Evolutionary conservation across 228 moss, liverwort and hornwort genomes (phyloP), one percentile per base, ranked within the genome.

Genomic region (Sphagnum fallax): DNA sequence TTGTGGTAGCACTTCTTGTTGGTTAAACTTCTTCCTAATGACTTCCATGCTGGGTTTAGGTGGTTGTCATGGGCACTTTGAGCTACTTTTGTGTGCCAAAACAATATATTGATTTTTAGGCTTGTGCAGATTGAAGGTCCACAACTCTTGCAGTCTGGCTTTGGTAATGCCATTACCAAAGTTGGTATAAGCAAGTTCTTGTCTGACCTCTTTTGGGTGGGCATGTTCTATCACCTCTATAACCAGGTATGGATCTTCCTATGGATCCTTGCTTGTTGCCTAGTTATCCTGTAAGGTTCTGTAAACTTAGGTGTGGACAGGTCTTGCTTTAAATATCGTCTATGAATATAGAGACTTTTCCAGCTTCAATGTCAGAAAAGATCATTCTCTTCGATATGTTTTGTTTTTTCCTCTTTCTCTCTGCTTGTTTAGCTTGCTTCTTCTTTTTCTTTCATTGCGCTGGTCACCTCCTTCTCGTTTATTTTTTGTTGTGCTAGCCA

Each of bases 171-270:
- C n/a, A 52, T 98, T 32, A 15, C 85, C 50, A 90, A 85, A 69
- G 94, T 98, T 69, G 98, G 98, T 69, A 63, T 50, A 52, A 79
- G 81, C 11, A 98, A 94, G 70, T 89, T 98, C 67, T 0, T 87
- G 51, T 65, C 76, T 10, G 98, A 98, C 71, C 82, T 98, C 53
- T 91, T 98, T 69, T 98, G 88, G 92, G 94, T 98, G 48, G 98
- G 98, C 65, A 90, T 98, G 89, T 98, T 98, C 83, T 98, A 98
- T 70, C 98, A 98, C 71, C 75, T 94, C 11, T 98, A 98, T 77
- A 98, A 94, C 75, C 98, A 98, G 89, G 86, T 86, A 75, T 32
- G 52, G 16, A 8, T 47, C 8, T 14, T 62, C 2, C 49, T 57
- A 52, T 10, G 52, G 4, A 15, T 53, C 60, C 60, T 61, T 57